Percentiles rank a stretch among this genome's conserved stretches.
Conservation (phyloP, 805 yeast species). For the Lipomyces japonicus region DNA sequence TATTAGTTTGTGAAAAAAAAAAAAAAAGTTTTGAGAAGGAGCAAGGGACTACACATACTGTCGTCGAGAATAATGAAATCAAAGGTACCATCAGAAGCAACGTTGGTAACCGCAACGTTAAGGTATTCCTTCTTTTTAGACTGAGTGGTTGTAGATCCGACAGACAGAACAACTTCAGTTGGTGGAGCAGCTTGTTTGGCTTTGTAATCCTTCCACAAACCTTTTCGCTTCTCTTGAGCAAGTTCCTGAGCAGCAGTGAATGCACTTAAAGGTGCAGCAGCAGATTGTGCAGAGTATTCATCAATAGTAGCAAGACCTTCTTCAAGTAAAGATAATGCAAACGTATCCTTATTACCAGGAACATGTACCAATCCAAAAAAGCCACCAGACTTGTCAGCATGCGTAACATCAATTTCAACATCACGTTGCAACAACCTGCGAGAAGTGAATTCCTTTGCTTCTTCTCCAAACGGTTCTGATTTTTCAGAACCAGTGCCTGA, state of each 20-base stretch:
- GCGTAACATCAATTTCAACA: slow-evolving; percentile 64
- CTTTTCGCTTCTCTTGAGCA: slow-evolving; percentile 54
- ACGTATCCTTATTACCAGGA: slow-evolving; percentile 36
- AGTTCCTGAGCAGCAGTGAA: slow-evolving; percentile 58
- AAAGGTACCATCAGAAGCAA: slow-evolving; percentile 34
- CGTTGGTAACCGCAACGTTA: slow-evolving; percentile 38
- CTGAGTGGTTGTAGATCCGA: slow-evolving; percentile 25
- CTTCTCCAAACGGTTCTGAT: slow-evolving; percentile 41
- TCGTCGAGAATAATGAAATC: slow-evolving; percentile 17
- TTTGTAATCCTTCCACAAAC: slow-evolving; percentile 65
- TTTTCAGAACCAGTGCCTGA: slow-evolving; percentile 29
- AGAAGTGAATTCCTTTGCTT: slow-evolving; percentile 53
- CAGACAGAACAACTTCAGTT: slow-evolving; percentile 23
- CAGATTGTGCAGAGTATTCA: slow-evolving; percentile 58
- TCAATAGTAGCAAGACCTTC: slow-evolving; percentile 66
- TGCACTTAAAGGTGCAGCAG: slow-evolving; percentile 51
- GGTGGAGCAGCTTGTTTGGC: slow-evolving; percentile 38
- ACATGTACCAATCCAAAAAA: slow-evolving; percentile 69
- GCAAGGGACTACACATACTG: slow-evolving; percentile 2
- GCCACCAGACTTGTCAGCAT: slow-evolving; percentile 72
- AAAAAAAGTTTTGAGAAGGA: no score
- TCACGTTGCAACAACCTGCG: slow-evolving; percentile 65
- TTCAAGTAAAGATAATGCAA: slow-evolving; percentile 53
- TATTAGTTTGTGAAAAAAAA: not conserved
- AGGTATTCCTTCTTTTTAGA: slow-evolving; percentile 33